Conservation (phyloP, 2,329 filamentous ascomycete genomes). For the Mariannaea sp. region DNA sequence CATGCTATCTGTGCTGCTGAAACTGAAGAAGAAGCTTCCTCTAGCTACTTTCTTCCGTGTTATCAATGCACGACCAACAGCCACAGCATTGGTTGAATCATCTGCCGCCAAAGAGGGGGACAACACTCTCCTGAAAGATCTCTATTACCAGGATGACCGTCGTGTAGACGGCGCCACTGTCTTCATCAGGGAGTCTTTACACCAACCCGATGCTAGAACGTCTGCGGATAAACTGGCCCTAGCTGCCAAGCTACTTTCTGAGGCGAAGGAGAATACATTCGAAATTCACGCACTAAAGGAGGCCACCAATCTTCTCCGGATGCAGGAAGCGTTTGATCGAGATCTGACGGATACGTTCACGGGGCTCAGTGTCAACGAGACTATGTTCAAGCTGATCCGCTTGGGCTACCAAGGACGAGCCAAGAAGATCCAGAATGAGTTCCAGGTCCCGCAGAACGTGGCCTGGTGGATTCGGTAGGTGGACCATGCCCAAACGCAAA, state of each 20-base stretch:
- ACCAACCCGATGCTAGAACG: constrained; percentile 70
- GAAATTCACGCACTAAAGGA: constrained; percentile 80
- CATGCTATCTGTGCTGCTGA: constrained; percentile 84
- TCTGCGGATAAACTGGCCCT: constrained; percentile 87
- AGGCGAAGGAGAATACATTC: constrained; percentile 78
- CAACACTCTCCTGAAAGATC: constrained; percentile 84
- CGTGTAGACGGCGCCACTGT: constrained; percentile 86
- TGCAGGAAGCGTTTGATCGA: constrained; percentile 85
- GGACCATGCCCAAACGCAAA: constrained; percentile 18
- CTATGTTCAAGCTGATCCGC: constrained; percentile 84
- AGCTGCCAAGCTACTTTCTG: constrained; percentile 79
- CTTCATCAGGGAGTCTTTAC: constrained; percentile 81
- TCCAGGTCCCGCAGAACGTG: constrained; percentile 89
- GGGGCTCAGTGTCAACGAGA: constrained; percentile 88
- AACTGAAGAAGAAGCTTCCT: constrained; percentile 87
- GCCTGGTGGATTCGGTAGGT: constrained; percentile 79
- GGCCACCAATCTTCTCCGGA: constrained; percentile 75
- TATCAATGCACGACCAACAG: constrained; percentile 83
- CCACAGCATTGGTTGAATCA: constrained; percentile 87
- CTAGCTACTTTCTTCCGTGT: constrained; percentile 90
- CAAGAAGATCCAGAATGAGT: constrained; percentile 86
- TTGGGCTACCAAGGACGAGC: constrained; percentile 83
- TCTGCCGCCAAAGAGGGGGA: constrained; percentile 72
- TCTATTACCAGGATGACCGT: constrained; percentile 97
- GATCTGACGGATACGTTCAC: constrained; percentile 79